These are phyloP conservation scores for Tilletia walkeri DNA, from an alignment of 1,284 basidiomycete species.

Conservation along the genomic window DNA sequence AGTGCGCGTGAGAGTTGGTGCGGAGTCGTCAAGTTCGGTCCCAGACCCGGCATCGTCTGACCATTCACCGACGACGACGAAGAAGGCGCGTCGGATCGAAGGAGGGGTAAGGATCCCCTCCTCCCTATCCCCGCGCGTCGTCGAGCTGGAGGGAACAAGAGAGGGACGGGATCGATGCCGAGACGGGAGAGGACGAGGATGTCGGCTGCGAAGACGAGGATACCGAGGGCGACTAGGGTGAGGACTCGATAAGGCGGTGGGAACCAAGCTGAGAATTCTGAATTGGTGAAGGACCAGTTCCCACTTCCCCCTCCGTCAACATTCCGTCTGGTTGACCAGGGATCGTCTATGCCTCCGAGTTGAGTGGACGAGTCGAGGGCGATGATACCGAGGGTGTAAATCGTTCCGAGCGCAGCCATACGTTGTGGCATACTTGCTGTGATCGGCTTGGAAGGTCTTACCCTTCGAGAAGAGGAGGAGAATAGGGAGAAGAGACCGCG, in stretches of 20 bases:
- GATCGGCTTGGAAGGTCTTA: background rate
- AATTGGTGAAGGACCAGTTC: background rate
- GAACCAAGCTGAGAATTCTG: constrained; percentile 39
- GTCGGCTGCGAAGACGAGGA: constrained; percentile 43
- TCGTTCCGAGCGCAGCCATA: constrained; percentile 3
- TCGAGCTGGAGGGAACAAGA: background rate
- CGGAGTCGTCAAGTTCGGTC: background rate
- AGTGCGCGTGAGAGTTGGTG: constrained; percentile 18
- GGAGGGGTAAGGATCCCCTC: background rate
- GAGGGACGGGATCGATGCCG: constrained; percentile 33
- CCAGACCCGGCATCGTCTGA: background rate
- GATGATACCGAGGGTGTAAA: background rate
- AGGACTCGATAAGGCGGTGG: constrained; percentile 52
- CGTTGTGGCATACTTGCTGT: constrained; percentile 2
- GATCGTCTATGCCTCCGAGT: too few relatives aligned
- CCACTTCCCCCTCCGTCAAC: too few relatives aligned
- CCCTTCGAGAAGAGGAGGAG: background rate
- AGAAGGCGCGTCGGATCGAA: background rate
- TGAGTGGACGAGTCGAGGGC: background rate
- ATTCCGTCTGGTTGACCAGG: too few relatives aligned
- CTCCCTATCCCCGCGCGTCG: background rate
- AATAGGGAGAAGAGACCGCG: background rate
- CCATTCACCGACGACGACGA: background rate
- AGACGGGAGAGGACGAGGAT: constrained; percentile 34
- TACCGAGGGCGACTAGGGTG: constrained; percentile 42